Evolutionary conservation across 805 yeast genomes (phyloP), one percentile per base, ranked within the genome.

Genomic region (Teunomyces pallodes): DNA sequence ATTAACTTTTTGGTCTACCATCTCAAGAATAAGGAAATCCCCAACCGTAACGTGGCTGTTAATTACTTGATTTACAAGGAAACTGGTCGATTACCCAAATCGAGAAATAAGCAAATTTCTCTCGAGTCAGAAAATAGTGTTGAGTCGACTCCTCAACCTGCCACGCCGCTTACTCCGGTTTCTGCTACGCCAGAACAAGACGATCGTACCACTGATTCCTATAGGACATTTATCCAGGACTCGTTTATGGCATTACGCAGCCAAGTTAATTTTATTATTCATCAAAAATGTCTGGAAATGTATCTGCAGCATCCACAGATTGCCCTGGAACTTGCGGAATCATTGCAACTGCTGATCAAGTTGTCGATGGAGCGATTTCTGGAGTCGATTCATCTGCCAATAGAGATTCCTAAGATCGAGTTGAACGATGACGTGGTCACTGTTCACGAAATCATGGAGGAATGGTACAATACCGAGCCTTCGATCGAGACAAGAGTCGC

Each of bases 1-100:
- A 53, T 53, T 38, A 53, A 53, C 46, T 53, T 46, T 36, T 43
- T 53, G 43, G 56, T 53, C 20, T 53, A 53, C 46, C 46, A 46
- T 13, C 43, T 53, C 30, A 30, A 42, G 27, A 50, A 45, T 46
- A 53, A 50, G 40, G 56, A 53, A 14, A 53, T 53, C 7, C 56
- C 56, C 29, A 46, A 53, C 35, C 36, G 56, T 3, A 50, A 42
- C 16, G 31, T 53, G 9, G 56, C 56, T 10, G 41, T 50, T 45
- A 50, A 50, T 41, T 53, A 45, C 30, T 50, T 53, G 48, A 43
- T 47, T 7, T 46, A 46, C 43, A 44, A 48, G 46, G 56, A 50
- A 43, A 46, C 46, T 9, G 52, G 49, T 16, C 38, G 38, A 9
- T 32, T 30, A 8, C 33, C 43, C 43, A 40, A 36, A n/a, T 24